A percentile compares a stretch with the other conserved stretches of the same genome.
Evolutionary conservation across 805 yeast species (phyloP).

Genomic region (Wickerhamomyces sydowiorum): DNA sequence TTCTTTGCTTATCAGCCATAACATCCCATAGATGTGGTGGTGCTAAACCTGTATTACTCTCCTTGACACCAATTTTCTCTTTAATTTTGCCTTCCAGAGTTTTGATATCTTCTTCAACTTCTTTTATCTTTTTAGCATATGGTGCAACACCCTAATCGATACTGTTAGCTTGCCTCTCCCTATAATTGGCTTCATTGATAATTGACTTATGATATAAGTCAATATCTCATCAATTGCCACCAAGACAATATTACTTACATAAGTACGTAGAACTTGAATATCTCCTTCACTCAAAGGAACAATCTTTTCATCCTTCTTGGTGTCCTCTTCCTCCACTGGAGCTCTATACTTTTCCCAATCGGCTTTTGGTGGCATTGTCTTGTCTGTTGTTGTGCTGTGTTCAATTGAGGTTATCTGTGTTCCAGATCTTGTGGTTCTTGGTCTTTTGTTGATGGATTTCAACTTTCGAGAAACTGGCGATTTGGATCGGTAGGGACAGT

Average conservation of each 20-base stretch:
- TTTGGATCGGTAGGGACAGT: too few species aligned
- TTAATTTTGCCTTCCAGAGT: conserved; percentile 82
- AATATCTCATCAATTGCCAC: not conserved
- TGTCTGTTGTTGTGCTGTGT: not conserved
- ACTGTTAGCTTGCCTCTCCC: too few species aligned
- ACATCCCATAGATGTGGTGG: conserved; percentile 98
- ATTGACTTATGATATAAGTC: too few species aligned
- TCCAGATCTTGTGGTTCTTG: not conserved
- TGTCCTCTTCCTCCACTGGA: conserved; percentile 62
- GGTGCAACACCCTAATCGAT: conserved; percentile 96
- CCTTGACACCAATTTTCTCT: conserved; percentile 91
- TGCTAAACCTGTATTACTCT: conserved; percentile 96
- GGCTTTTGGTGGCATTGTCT: conserved; percentile 86
- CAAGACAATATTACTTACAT: conserved; percentile 39
- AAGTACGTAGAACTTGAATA: conserved; percentile 93
- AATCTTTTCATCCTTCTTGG: conserved; percentile 61
- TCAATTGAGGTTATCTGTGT: not conserved
- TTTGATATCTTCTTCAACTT: conserved; percentile 81
- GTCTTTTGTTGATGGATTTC: not conserved
- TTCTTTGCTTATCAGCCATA: conserved; percentile 89
- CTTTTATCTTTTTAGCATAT: conserved; percentile 74
- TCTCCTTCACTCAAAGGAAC: conserved; percentile 93
- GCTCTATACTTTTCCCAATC: conserved; percentile 98
- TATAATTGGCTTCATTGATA: too few species aligned
- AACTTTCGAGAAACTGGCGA: not conserved